Percentiles rank a stretch among this genome's conserved stretches.
phyloP scores from a whole-genome alignment of 2,329 filamentous ascomycete species.

The Colletotrichum zoysiae region DNA sequence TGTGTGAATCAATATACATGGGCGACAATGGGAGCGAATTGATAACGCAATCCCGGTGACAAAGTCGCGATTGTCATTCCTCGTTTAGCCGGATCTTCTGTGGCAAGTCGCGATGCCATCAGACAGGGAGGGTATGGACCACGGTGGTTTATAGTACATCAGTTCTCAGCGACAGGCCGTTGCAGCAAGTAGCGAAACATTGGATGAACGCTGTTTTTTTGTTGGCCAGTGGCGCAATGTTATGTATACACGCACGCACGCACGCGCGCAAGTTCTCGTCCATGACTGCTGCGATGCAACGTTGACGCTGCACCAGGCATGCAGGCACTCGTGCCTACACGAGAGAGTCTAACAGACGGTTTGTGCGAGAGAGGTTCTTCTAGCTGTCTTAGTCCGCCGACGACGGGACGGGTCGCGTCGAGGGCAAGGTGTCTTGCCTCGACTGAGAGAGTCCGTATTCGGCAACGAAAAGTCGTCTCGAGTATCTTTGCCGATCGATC shows the following conservation, averaged over 20 bases:
- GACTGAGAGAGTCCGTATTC: no score
- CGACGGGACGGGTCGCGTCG: not conserved
- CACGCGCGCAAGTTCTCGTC: not conserved
- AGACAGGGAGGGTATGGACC: not conserved
- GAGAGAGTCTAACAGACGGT: not conserved
- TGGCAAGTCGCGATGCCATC: not conserved
- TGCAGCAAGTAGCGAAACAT: not conserved
- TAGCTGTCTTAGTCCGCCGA: not conserved
- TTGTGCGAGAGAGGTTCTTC: not conserved
- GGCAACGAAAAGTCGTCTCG: no score
- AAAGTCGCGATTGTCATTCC: not conserved
- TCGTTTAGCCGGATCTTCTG: not conserved
- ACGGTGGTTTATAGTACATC: not conserved
- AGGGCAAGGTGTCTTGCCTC: not conserved
- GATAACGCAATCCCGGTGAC: not conserved
- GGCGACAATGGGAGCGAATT: not conserved
- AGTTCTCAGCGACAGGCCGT: not conserved
- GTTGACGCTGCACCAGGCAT: not conserved
- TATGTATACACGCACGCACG: not conserved
- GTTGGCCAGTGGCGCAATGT: slow-evolving; percentile 9
- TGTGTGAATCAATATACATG: not conserved
- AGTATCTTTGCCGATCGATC: no score
- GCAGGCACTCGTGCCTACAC: slow-evolving; percentile 19
- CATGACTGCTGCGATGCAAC: slow-evolving; percentile 7
- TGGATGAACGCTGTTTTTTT: not conserved